Conservation (phyloP, 257 asterid species). For the Agastache rugosa region DNA sequence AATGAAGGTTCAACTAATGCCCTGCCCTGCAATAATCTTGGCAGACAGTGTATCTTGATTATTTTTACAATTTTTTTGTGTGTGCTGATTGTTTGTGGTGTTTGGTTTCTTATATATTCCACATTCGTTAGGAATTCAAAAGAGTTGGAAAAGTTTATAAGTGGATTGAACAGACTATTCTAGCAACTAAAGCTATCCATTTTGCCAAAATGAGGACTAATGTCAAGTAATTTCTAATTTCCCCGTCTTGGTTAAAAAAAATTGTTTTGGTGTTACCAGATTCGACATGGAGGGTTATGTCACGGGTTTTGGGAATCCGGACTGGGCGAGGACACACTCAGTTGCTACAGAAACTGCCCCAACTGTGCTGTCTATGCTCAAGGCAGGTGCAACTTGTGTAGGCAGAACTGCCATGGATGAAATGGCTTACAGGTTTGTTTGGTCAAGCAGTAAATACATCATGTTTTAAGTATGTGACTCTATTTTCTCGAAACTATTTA, state of each 20-base stretch:
- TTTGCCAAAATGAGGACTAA: not conserved
- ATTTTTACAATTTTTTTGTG: not conserved
- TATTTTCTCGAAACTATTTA: not conserved
- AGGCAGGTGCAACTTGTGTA: constrained; percentile 86
- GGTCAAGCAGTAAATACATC: not conserved
- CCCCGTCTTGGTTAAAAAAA: not conserved
- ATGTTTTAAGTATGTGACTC: not conserved
- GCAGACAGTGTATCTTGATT: not conserved
- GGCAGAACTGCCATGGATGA: constrained; percentile 95
- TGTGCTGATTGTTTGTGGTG: not conserved
- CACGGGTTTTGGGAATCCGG: constrained; percentile 91
- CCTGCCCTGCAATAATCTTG: not conserved
- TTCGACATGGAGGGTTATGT: constrained; percentile 80
- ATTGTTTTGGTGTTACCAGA: constrained; percentile 41
- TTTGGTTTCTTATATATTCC: not conserved
- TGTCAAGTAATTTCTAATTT: not conserved
- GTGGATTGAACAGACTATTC: not conserved
- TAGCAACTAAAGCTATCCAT: not conserved
- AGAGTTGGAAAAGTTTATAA: not conserved
- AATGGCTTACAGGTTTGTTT: constrained; percentile 92
- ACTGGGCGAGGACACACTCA: constrained; percentile 83
- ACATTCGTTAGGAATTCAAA: not conserved
- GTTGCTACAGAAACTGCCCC: constrained; percentile 73
- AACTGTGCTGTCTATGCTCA: constrained; percentile 57
- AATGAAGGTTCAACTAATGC: not conserved